Conservation (phyloP, 495 filamentous ascomycete species). For the Tuber aestivum region DNA sequence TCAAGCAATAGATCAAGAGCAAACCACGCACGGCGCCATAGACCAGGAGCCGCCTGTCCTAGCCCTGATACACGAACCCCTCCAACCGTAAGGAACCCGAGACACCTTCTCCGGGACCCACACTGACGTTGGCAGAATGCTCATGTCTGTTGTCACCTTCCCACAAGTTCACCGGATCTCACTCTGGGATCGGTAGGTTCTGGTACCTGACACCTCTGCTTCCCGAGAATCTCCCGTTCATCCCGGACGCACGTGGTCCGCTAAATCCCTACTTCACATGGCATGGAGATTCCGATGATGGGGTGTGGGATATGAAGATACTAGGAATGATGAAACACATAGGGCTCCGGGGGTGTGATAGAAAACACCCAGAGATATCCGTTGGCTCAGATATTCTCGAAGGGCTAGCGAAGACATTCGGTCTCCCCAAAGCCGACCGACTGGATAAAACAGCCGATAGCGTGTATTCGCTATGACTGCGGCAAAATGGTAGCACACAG, state of each 20-base stretch:
- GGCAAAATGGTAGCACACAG: constrained; percentile 50
- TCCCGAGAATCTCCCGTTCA: constrained; percentile 37
- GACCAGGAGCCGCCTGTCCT: constrained; percentile 30
- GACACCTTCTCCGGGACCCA: not conserved
- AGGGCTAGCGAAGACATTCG: constrained; percentile 18
- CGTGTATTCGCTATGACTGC: constrained; percentile 48
- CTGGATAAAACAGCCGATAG: not conserved
- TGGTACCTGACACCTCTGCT: constrained; percentile 37
- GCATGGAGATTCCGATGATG: not conserved
- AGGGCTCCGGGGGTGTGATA: constrained; percentile 37
- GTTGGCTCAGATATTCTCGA: constrained; percentile 45
- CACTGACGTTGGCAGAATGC: not conserved
- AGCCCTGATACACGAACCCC: constrained; percentile 44
- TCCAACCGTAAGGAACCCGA: constrained; percentile 31
- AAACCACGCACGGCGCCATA: not conserved
- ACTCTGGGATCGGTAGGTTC: constrained; percentile 23
- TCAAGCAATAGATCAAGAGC: not conserved
- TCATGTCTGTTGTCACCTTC: not conserved
- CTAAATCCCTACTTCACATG: not conserved
- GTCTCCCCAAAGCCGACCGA: not conserved
- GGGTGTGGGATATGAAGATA: constrained; percentile 32
- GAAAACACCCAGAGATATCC: constrained; percentile 44
- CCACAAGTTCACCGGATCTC: not conserved
- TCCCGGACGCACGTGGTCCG: constrained; percentile 42
- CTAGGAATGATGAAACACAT: constrained; percentile 48